A percentile compares a stretch with the other conserved stretches of the same genome.
phyloP scores from a whole-genome alignment of 73 alveolate genomes.

The Paramecium sonneborni region DNA sequence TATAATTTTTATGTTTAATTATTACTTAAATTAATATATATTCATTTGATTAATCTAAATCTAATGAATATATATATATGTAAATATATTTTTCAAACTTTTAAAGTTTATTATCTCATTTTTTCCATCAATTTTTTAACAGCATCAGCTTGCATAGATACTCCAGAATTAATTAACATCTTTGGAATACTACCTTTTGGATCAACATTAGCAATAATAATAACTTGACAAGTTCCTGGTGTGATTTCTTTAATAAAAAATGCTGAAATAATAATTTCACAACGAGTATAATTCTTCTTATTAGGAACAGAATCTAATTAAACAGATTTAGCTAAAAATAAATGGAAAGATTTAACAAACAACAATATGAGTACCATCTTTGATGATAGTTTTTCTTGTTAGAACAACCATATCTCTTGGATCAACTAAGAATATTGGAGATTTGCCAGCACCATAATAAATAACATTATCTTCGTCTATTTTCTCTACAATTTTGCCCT shows the following conservation, averaged over 20 bases:
- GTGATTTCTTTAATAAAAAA: neutral
- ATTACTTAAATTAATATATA: too few species aligned
- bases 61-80: neutral
- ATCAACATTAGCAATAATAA: conserved; percentile 9
- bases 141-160: neutral
- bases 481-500: neutral
- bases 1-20: too few species aligned
- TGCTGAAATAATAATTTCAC: neutral
- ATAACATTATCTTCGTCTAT: conserved; percentile 7
- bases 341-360: neutral
- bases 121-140: neutral
- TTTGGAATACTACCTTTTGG: conserved; percentile 41
- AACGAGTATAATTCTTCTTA: neutral
- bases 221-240: neutral
- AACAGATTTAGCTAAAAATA: neutral
- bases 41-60: neutral
- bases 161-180: neutral
- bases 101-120: neutral
- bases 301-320: neutral
- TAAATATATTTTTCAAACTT: neutral
- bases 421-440: neutral
- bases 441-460: neutral
- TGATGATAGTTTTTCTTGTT: neutral
- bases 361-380: neutral
- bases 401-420: conserved; percentile 25